phyloP scores from a whole-genome alignment of 345 rosid genomes.

The Abelmoschus esculentus region DNA sequence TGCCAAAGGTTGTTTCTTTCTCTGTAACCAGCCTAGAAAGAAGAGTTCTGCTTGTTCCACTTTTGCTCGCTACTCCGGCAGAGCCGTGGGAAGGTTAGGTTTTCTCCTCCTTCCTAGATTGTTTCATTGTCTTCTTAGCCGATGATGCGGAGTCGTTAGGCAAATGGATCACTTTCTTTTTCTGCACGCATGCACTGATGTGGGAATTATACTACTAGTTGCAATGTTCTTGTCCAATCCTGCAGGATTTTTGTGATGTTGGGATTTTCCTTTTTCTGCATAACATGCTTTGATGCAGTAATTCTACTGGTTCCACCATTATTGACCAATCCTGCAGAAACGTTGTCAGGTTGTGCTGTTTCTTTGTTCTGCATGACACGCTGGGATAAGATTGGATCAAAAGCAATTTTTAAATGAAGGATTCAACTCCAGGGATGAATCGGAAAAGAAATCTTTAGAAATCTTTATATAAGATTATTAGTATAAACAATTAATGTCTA shows the following conservation, averaged over 20 bases:
- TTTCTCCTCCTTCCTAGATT: neutral
- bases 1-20: neutral
- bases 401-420: no score
- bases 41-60: neutral
- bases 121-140: neutral
- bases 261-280: neutral
- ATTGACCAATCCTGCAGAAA: neutral
- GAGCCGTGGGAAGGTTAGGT: neutral
- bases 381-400: neutral
- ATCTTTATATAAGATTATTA: no score
- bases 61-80: neutral
- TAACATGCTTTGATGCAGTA: neutral
- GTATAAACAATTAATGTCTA: no score
- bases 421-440: no score
- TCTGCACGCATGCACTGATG: neutral
- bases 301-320: neutral
- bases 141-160: neutral
- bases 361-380: neutral
- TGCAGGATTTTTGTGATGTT: neutral
- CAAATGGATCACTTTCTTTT: constrained; percentile 3
- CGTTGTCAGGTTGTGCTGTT: constrained; percentile 1
- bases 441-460: no score
- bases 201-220: neutral
- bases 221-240: neutral
- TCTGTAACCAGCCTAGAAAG: neutral